Evolutionary conservation across 208 protist genomes (phyloP).

Genomic region (Trypanosoma melophagium): DNA sequence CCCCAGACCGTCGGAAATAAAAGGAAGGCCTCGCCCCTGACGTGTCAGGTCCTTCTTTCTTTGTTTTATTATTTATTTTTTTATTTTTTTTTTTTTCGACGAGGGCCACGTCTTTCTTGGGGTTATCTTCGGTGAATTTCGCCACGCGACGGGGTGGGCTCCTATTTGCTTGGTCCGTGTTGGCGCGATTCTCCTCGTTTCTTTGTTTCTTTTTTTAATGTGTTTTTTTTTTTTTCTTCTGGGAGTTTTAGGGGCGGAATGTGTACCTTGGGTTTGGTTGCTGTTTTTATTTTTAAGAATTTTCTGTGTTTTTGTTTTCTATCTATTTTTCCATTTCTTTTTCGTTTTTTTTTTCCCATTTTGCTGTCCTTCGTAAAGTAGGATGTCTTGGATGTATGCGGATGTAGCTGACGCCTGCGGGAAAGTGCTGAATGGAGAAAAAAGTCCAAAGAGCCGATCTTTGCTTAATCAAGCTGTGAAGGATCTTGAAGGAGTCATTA

Average conservation of each 20-base stretch:
- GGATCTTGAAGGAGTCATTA: slow-evolving; percentile 12
- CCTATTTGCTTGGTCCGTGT: no score
- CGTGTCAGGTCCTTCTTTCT: no score
- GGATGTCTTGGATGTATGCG: slow-evolving; percentile 13
- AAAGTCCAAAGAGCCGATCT: slow-evolving; percentile 32
- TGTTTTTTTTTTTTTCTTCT: neutral
- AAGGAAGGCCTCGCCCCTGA: no score
- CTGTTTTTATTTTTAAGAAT: neutral
- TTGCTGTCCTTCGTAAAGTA: neutral
- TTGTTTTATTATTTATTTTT: no score
- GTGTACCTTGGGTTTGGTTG: neutral
- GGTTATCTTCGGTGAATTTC: no score
- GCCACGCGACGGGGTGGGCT: no score
- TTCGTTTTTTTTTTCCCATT: slow-evolving; percentile 23
- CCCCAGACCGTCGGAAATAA: no score
- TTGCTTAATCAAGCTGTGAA: slow-evolving; percentile 8
- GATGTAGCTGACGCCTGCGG: slow-evolving; percentile 43
- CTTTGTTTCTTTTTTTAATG: neutral
- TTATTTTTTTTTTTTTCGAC: no score
- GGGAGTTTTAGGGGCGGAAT: neutral
- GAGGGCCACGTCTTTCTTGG: no score
- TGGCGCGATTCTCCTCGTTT: neutral
- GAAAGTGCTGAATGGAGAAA: slow-evolving; percentile 46
- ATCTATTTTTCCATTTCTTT: slow-evolving; percentile 17
- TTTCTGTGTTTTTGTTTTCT: neutral